Conservation (phyloP, 139 green algal genomes). For the Tetradesmus obliquus region DNA sequence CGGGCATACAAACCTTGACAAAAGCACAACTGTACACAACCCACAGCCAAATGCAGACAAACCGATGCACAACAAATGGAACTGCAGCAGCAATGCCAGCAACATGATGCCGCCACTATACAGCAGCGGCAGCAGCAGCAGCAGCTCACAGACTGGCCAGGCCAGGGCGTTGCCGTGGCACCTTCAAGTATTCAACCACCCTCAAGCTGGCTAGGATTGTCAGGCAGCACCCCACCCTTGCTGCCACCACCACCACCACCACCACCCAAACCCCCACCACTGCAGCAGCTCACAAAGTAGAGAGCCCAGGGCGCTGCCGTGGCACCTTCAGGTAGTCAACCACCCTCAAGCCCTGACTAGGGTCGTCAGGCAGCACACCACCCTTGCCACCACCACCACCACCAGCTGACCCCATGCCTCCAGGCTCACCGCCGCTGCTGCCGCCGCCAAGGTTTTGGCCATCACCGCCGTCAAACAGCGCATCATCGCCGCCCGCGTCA, state of each 20-base stretch:
- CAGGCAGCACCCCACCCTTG: neutral
- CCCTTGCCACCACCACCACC: neutral
- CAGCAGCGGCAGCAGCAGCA: neutral
- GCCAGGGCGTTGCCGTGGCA: slow-evolving; percentile 20
- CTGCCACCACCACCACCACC: neutral
- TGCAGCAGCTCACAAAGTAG: neutral
- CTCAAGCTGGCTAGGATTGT: slow-evolving; percentile 27
- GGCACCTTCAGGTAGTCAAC: slow-evolving; percentile 48
- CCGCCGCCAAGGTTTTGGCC: neutral
- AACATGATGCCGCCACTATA: neutral
- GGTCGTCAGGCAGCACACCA: neutral
- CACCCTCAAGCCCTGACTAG: slow-evolving; percentile 36
- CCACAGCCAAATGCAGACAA: too few relatives aligned
- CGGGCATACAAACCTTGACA: too few relatives aligned
- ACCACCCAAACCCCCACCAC: neutral
- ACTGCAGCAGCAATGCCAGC: neutral
- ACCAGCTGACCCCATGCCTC: neutral
- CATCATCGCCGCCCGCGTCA: neutral
- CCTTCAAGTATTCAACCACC: slow-evolving; percentile 45
- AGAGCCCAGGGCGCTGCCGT: neutral
- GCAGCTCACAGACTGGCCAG: neutral
- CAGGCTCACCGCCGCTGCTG: neutral
- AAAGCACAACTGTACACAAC: too few relatives aligned
- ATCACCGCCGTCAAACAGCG: neutral
- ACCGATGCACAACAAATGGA: too few relatives aligned